Evolutionary conservation across 192 early-diverging fungal genomes (phyloP).

Genomic region (Mortierella antarctica): DNA sequence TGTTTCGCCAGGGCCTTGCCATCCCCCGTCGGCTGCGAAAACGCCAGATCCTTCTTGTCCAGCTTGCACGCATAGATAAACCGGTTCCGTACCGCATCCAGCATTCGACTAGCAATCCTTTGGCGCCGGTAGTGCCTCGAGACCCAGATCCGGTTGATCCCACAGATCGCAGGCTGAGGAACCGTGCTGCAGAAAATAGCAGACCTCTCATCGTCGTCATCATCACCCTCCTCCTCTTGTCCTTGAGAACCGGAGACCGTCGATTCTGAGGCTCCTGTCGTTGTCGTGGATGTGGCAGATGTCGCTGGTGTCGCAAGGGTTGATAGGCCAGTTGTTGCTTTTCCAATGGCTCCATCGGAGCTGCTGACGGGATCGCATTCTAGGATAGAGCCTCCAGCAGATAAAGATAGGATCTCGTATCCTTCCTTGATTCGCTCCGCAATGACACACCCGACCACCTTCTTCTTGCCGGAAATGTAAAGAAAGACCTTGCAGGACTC

Average conservation of each 20-base stretch:
- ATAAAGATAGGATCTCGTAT: conserved; percentile 31
- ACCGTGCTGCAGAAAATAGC: conserved; percentile 54
- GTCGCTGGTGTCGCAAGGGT: background rate
- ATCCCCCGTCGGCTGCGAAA: conserved; percentile 62
- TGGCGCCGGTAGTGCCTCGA: conserved; percentile 41
- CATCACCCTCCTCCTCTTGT: conserved; percentile 1
- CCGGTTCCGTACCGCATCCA: conserved; percentile 53
- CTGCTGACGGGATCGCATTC: background rate
- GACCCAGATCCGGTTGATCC: conserved; percentile 63
- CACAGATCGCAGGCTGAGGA: conserved; percentile 52
- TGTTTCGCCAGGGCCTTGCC: conserved; percentile 53
- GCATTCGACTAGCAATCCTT: conserved; percentile 50
- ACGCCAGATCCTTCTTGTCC: conserved; percentile 45
- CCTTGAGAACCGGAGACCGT: background rate
- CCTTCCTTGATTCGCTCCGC: conserved; percentile 54
- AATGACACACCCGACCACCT: conserved; percentile 56
- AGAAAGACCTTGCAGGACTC: conserved; percentile 55
- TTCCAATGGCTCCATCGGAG: background rate
- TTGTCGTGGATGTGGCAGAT: background rate
- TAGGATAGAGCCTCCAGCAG: background rate
- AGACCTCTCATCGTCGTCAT: conserved; percentile 19
- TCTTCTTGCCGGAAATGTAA: conserved; percentile 56
- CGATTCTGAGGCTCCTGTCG: background rate
- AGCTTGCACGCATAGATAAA: conserved; percentile 57
- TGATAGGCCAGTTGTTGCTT: background rate